A percentile compares a stretch with the other conserved stretches of the same genome.
Evolutionary conservation across 192 early-diverging fungal species (phyloP).

Genomic region (Phycomyces nitens): DNA sequence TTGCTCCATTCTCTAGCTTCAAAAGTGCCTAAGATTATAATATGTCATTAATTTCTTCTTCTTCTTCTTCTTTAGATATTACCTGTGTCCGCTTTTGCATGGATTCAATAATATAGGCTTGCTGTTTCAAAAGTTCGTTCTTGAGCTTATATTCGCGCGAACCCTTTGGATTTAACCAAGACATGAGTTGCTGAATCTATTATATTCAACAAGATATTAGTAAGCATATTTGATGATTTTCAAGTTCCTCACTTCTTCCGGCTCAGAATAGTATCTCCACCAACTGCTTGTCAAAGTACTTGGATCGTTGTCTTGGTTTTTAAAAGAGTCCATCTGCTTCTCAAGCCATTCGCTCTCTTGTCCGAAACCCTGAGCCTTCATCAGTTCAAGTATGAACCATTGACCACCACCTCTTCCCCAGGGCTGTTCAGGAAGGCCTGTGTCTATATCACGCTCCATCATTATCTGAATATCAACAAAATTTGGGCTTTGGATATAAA

Average conservation of each 20-base stretch:
- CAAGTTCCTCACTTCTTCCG: slow-evolving; percentile 31
- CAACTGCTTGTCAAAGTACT: slow-evolving; percentile 1
- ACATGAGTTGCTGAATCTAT: slow-evolving; percentile 64
- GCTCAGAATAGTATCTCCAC: slow-evolving; percentile 32
- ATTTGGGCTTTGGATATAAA: slow-evolving; percentile 56
- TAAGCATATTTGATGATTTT: no score
- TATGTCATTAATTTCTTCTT: not conserved
- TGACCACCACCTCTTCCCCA: slow-evolving; percentile 27
- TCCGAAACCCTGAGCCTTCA: slow-evolving; percentile 27
- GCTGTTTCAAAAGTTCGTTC: slow-evolving; percentile 22
- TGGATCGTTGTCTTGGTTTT: not conserved
- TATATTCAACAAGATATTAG: no score
- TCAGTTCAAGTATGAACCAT: slow-evolving; percentile 15
- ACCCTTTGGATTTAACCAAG: slow-evolving; percentile 78
- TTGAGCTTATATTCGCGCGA: slow-evolving; percentile 62
- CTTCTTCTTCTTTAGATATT: not conserved
- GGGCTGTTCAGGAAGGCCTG: slow-evolving; percentile 7
- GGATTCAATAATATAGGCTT: slow-evolving; percentile 17
- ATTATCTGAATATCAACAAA: slow-evolving; percentile 51
- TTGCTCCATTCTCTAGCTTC: not conserved
- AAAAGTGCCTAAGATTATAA: not conserved
- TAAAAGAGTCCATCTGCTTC: slow-evolving; percentile 11
- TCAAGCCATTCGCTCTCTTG: slow-evolving; percentile 32
- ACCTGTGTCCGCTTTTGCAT: slow-evolving; percentile 19
- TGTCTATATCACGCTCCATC: slow-evolving; percentile 25